phyloP scores from a whole-genome alignment of 1,284 basidiomycete genomes.

The Lentinula novae-zelandiae region DNA sequence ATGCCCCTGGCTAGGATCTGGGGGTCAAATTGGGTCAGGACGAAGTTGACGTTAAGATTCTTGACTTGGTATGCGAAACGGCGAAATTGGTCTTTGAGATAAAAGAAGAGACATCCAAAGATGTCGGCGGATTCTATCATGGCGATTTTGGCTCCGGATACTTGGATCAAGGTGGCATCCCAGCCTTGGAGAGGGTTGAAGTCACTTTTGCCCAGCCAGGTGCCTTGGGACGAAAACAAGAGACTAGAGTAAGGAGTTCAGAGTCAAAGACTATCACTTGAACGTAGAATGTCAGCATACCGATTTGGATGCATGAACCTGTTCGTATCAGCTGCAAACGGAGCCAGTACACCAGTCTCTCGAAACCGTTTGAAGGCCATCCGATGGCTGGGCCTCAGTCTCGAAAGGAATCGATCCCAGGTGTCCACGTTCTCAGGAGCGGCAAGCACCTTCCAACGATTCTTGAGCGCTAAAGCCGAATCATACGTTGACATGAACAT shows the following conservation, averaged over 20 bases:
- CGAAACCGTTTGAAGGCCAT: constrained; percentile 32
- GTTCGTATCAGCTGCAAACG: constrained; percentile 31
- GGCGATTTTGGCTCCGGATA: constrained; percentile 28
- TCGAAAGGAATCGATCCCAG: constrained; percentile 29
- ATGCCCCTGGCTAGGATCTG: constrained; percentile 35
- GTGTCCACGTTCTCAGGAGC: constrained; percentile 30
- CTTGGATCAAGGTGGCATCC: constrained; percentile 29
- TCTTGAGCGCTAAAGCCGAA: constrained; percentile 25
- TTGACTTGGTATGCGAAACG: constrained; percentile 36
- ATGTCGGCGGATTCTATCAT: constrained; percentile 32
- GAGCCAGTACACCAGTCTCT: constrained; percentile 34
- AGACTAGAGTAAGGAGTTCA: constrained; percentile 23
- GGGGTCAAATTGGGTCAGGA: constrained; percentile 37
- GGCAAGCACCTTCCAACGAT: constrained; percentile 27
- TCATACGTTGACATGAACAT: constrained; percentile 34
- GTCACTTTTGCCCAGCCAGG: constrained; percentile 31
- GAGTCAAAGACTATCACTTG: background rate
- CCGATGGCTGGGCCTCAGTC: constrained; percentile 33
- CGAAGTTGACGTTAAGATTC: constrained; percentile 33
- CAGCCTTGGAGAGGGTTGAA: constrained; percentile 36
- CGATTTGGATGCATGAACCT: constrained; percentile 37
- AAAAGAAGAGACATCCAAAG: constrained; percentile 41
- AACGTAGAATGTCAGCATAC: constrained; percentile 19
- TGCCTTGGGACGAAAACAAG: constrained; percentile 34
- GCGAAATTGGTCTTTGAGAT: constrained; percentile 36